Evolutionary conservation across 352 stramenopile species (phyloP), one percentile per base, ranked within the genome.

Genomic region (Pythium aphanidermatum): DNA sequence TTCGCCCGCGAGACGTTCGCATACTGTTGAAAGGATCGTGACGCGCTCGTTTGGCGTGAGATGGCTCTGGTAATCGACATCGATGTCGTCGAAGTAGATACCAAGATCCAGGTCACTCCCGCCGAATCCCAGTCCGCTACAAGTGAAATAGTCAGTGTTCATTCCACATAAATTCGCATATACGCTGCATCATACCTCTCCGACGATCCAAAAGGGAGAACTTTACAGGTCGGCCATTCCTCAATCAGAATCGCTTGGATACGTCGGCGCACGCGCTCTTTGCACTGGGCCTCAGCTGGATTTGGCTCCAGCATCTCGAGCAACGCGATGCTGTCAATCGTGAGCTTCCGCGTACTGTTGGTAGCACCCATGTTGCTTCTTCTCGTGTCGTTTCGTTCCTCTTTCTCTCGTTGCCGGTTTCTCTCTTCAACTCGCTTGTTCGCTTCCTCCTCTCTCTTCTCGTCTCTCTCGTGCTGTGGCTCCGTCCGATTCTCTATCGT

Each of bases 301-400:
- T 74, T 89, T 37, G 81, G 78, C 63, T 92, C 77, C n/a, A 92
- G 67, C 49, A 79, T 76, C 58, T 92, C 81, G 23, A 90, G 59
- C 58, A 92, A 52, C 48, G 71, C 70, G 44, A 90, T 76, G 57
- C 68, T 82, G 36, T 92, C 77, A 46, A 92, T 62, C 50, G 77
- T 87, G 53, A 90, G 76, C 53, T 86, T 86, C 46, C 74, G 68
- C 44, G 84, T 75, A 54, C 77, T 92, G 53, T 82, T 89, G 43
- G 65, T 73, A 16, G 80, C 80, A 24, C 80, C 80, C 80, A 92
- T 92, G 48, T 26, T 60, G 10, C 31, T 32, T 14, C 16, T 50
- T 39, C 19, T 43, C 13, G 59, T 45, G 16, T 50, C 11, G 23
- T 31, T 23, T 40, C 51, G 13, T 26, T 51, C 16, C 27, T 48